Conservation (phyloP, 306 rosid species). For the Corylus heterophylla region DNA sequence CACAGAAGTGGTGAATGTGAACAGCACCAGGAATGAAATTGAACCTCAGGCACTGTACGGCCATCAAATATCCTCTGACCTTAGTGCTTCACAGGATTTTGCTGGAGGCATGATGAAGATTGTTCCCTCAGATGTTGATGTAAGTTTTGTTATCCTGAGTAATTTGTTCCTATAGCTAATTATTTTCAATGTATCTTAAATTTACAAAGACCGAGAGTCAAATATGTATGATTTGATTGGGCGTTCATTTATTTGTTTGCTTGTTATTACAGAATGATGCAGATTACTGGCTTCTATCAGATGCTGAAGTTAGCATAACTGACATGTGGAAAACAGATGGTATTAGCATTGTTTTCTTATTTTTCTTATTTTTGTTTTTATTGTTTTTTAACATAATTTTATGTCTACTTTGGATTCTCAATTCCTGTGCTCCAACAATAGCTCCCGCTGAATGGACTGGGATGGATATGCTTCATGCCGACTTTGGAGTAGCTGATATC, state of each 20-base stretch:
- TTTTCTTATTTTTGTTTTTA: constrained; percentile 13
- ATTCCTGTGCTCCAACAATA: constrained; percentile 54
- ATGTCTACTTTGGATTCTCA: not conserved
- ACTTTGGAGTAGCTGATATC: constrained; percentile 56
- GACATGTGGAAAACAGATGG: constrained; percentile 97
- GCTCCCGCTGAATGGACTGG: constrained; percentile 81
- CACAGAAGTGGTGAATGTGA: constrained; percentile 53
- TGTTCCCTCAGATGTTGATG: constrained; percentile 92
- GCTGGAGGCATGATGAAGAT: constrained; percentile 96
- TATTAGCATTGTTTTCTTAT: constrained; percentile 44
- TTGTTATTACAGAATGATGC: constrained; percentile 75
- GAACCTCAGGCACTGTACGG: constrained; percentile 59
- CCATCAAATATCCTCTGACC: constrained; percentile 61
- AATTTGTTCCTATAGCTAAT: constrained; percentile 1
- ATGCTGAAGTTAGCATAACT: constrained; percentile 93
- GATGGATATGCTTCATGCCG: constrained; percentile 66
- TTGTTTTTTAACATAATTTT: not conserved
- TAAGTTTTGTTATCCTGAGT: constrained; percentile 46
- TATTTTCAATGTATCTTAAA: not conserved
- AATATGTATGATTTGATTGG: not conserved
- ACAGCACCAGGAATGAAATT: constrained; percentile 47
- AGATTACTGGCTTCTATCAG: constrained; percentile 97
- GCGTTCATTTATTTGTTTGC: not conserved
- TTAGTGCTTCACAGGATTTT: constrained; percentile 65
- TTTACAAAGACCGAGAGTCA: not conserved